phyloP scores from a whole-genome alignment of 2,329 filamentous ascomycete genomes.

The Emergomyces orientalis region DNA sequence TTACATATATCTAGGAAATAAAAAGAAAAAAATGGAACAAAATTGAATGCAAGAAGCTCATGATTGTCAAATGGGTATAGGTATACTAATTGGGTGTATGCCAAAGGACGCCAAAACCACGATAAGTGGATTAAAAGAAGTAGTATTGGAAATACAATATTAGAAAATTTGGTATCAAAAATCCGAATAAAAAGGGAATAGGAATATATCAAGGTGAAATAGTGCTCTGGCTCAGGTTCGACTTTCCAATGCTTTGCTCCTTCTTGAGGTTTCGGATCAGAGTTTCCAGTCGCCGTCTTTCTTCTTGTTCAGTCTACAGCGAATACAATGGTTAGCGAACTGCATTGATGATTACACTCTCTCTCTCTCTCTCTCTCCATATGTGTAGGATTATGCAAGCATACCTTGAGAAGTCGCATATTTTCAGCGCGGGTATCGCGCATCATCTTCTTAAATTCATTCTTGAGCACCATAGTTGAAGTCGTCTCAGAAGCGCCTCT shows the following conservation, averaged over 20 bases:
- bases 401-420: conserved; percentile 54
- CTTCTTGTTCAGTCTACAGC: conserved; percentile 59
- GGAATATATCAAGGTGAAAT: conserved; percentile 26
- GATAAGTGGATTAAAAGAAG: neutral
- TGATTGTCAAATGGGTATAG: conserved; percentile 3
- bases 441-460: conserved; percentile 77
- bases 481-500: conserved; percentile 45
- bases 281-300: conserved; percentile 57
- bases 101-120: neutral
- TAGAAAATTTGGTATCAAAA: neutral
- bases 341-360: conserved; percentile 19
- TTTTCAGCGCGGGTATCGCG: conserved; percentile 59
- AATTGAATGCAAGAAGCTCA: neutral
- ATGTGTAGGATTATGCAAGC: conserved; percentile 23
- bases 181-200: neutral
- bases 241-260: conserved; percentile 32
- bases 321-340: conserved; percentile 12
- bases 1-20: neutral
- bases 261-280: conserved; percentile 46
- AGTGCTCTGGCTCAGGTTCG: conserved; percentile 26
- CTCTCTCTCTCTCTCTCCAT: neutral
- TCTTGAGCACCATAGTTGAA: conserved; percentile 59
- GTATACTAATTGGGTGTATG: neutral
- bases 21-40: neutral
- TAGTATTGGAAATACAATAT: neutral